Base-by-base conservation (phyloP, 192 early-diverging fungal species). In the Polychytrium aggregatum region DNA sequence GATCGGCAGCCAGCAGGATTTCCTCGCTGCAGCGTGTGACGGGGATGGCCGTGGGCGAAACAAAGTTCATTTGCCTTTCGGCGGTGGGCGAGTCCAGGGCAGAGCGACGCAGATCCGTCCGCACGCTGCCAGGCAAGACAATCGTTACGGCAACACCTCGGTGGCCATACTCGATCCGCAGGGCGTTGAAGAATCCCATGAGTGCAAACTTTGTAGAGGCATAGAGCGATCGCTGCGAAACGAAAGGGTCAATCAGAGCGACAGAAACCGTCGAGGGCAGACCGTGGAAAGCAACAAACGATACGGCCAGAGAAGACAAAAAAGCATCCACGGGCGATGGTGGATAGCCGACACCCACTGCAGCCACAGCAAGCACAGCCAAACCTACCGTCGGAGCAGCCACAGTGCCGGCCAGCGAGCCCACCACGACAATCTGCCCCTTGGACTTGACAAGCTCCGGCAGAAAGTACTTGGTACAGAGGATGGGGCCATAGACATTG, bases 171-270 rank as follows among this genome's bases (percentile, higher is more conserved):
- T 92, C 89, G 54, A 89, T 86, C 1, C 89, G 72, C 28, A 92
- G 52, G 4, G 86, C 67, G 37, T 76, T 70, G 68, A 92, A 89
- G 60, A 83, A 92, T 0, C 86, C 89, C 24, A 80, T 78, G 2
- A 86, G 62, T 0, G 89, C 89, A 50, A 85, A 82, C 41, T 92
- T 92, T 42, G 76, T 78, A 1, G 82, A 81, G 34, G 77, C 72
- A 50, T 92, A 92, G 40, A 90, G 57, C 3, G 79, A 63, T 5
- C 87, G 75, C 50, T 53, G 41, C 3, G 13, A 21, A 38, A 27
- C 18, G 29, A 14, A 24, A 22, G 16, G 5, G 34, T 24, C 31
- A 26, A 7, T 18, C 10, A 20, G 52, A 44, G 11, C 9, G 52
- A 10, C 24, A n/a, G n/a, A n/a, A n/a, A n/a, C n/a, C n/a, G n/a